These are phyloP conservation scores for Podaxis sp. DNA, from an alignment of 768 basidiomycete genomes.

Conservation along the genomic window DNA sequence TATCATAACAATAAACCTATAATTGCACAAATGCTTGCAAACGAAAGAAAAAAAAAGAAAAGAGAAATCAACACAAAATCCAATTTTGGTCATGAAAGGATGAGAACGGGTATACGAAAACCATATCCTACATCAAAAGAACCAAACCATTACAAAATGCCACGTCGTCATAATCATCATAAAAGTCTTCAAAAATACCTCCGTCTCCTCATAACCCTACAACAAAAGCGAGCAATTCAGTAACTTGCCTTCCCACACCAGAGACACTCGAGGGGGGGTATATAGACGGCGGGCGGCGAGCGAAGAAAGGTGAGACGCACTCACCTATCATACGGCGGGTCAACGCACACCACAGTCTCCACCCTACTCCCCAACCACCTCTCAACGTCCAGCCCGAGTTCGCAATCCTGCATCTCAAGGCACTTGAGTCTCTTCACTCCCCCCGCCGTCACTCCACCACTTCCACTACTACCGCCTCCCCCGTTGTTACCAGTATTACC, in stretches of 20 bases:
- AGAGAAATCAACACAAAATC: too few species aligned
- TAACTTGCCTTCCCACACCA: not conserved
- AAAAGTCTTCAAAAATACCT: not conserved
- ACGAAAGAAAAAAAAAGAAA: too few species aligned
- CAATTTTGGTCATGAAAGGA: too few species aligned
- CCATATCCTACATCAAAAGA: too few species aligned
- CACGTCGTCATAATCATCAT: too few species aligned
- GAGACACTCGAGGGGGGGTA: not conserved
- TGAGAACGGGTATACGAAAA: too few species aligned
- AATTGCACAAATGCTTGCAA: too few species aligned
- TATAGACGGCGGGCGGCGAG: not conserved
- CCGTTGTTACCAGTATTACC: not conserved
- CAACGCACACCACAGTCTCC: constrained; percentile 60
- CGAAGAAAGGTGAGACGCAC: constrained; percentile 18
- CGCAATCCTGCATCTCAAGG: constrained; percentile 60
- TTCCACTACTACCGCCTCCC: constrained; percentile 71
- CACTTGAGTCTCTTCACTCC: constrained; percentile 56
- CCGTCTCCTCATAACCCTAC: constrained; percentile 3
- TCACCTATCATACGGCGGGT: constrained; percentile 53
- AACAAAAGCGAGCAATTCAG: constrained; percentile 3
- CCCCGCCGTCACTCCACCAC: constrained; percentile 46
- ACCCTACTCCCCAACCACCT: constrained; percentile 65
- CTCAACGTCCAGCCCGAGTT: constrained; percentile 65
- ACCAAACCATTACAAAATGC: too few species aligned
- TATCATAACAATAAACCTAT: too few species aligned